Conservation (phyloP, 768 basidiomycete species). For the Lentinula sp. region DNA sequence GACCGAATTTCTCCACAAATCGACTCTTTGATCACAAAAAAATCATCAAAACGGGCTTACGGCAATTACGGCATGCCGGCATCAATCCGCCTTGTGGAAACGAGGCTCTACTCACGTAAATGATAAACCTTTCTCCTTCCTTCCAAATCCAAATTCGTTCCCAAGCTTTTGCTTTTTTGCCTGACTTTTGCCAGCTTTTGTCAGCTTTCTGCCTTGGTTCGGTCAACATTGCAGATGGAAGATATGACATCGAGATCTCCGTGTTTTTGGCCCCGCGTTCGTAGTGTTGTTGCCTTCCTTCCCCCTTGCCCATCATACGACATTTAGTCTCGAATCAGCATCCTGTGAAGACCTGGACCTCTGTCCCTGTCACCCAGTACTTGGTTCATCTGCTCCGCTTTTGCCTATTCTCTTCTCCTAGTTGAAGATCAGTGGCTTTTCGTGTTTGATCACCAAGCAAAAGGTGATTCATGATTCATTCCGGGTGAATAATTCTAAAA, state of each 20-base stretch:
- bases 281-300: neutral
- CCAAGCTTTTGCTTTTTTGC: neutral
- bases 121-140: neutral
- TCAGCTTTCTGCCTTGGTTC: neutral
- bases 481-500: too few relatives aligned
- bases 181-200: neutral
- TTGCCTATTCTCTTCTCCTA: neutral
- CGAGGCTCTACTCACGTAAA: neutral
- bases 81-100: neutral
- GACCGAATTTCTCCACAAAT: neutral
- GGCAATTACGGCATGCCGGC: neutral
- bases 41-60: neutral
- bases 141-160: neutral
- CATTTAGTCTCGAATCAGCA: neutral
- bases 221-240: neutral
- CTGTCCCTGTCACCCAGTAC: neutral
- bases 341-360: neutral
- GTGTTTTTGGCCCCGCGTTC: neutral
- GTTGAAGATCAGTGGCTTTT: neutral
- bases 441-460: neutral
- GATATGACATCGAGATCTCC: neutral
- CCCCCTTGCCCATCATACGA: neutral
- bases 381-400: neutral
- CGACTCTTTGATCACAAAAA: neutral
- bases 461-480: too few relatives aligned